phyloP scores from a whole-genome alignment of 2,329 filamentous ascomycete species.

The Lecanicillium sp. region DNA sequence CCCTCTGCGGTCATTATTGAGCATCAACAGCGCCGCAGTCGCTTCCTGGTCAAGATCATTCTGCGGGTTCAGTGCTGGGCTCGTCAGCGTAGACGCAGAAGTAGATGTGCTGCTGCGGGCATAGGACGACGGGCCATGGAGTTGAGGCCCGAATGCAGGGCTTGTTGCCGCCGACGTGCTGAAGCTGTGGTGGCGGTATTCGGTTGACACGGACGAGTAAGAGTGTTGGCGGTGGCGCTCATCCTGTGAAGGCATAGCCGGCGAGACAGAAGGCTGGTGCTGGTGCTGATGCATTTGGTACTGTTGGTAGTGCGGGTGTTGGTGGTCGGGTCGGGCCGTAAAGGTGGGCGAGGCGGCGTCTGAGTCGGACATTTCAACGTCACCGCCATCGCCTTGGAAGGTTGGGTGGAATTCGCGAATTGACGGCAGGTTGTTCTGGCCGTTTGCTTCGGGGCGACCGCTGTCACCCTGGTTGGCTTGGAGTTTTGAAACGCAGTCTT shows the following conservation, averaged over 20 bases:
- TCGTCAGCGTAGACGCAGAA: constrained; percentile 47
- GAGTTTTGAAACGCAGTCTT: constrained; percentile 76
- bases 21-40: constrained; percentile 78
- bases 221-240: constrained; percentile 38
- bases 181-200: constrained; percentile 43
- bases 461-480: constrained; percentile 48
- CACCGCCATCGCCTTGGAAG: constrained; percentile 33
- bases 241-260: constrained; percentile 40
- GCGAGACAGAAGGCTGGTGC: constrained; percentile 43
- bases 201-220: constrained; percentile 44
- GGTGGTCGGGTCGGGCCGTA: constrained; percentile 21
- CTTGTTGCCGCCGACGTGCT: constrained; percentile 42
- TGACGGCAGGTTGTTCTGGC: constrained; percentile 22
- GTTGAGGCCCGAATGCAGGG: constrained; percentile 48
- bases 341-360: constrained; percentile 40
- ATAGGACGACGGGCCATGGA: constrained; percentile 21
- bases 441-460: constrained; percentile 18
- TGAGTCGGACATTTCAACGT: constrained; percentile 55
- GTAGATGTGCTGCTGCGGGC: constrained; percentile 32
- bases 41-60: constrained; percentile 65
- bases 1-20: constrained; percentile 67
- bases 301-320: neutral
- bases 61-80: constrained; percentile 47
- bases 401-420: constrained; percentile 31
- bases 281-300: constrained; percentile 12